Evolutionary conservation across 2,329 filamentous ascomycete genomes (phyloP).

Genomic region (Epicoccum sorghinum): DNA sequence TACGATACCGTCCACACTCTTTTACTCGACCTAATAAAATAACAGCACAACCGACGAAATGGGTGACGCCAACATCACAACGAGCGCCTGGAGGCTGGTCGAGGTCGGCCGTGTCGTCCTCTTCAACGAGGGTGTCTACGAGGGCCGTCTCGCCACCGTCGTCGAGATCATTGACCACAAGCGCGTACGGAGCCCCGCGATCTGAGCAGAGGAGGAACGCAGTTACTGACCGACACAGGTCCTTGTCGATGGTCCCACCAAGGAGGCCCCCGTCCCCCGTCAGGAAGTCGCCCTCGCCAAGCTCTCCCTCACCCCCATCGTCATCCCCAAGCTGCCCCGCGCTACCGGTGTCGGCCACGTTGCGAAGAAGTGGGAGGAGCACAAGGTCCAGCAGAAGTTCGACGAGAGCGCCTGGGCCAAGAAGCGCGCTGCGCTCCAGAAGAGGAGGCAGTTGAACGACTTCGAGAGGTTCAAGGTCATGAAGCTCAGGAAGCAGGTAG

Average conservation of each 20-base stretch:
- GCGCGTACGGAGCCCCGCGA: constrained; percentile 76
- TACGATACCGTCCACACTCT: constrained; percentile 30
- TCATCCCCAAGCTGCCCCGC: constrained; percentile 84
- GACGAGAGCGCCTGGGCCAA: constrained; percentile 90
- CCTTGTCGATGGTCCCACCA: constrained; percentile 91
- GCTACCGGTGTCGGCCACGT: constrained; percentile 81
- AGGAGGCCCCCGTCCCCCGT: constrained; percentile 81
- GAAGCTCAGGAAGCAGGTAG: constrained; percentile 97
- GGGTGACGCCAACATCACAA: constrained; percentile 56
- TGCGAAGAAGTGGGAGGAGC: constrained; percentile 88
- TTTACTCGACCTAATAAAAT: constrained; percentile 33
- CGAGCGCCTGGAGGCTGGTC: constrained; percentile 78
- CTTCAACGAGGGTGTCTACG: constrained; percentile 81
- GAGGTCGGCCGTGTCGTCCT: constrained; percentile 98
- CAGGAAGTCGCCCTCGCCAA: constrained; percentile 83
- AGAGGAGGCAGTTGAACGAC: constrained; percentile 91
- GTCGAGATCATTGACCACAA: constrained; percentile 99
- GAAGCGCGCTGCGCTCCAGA: constrained; percentile 83
- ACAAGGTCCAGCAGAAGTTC: constrained; percentile 93
- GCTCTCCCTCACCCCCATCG: constrained; percentile 86
- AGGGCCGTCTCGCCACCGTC: constrained; percentile 88
- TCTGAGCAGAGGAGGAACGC: constrained; percentile 20
- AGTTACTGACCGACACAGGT: constrained; percentile 65
- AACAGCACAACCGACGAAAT: constrained; percentile 51
- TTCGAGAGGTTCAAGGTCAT: constrained; percentile 99